Evolutionary conservation across 192 early-diverging fungal species (phyloP).

Genomic region (Rhizophagus sp.): DNA sequence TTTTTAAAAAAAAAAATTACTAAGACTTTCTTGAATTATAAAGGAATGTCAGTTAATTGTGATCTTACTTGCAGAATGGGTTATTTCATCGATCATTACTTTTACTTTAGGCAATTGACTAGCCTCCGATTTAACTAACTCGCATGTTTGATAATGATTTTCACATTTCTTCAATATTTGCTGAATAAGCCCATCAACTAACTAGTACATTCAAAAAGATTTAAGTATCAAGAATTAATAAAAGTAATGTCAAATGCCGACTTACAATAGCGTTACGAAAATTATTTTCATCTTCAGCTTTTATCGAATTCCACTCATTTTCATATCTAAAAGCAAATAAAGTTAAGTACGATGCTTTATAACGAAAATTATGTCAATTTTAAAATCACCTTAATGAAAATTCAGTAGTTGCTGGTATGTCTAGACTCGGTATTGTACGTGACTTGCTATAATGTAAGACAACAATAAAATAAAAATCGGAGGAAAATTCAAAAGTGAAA

Average conservation of each 20-base stretch:
- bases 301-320: slow-evolving; percentile 16
- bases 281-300: slow-evolving; percentile 14
- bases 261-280: slow-evolving; percentile 27
- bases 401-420: slow-evolving; percentile 18
- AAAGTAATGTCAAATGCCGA: background rate
- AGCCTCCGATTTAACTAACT: slow-evolving; percentile 23
- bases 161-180: slow-evolving; percentile 18
- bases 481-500: background rate
- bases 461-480: background rate
- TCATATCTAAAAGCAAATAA: slow-evolving; percentile 22
- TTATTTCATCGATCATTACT: slow-evolving; percentile 17
- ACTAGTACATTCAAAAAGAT: slow-evolving; percentile 11
- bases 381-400: slow-evolving; percentile 7
- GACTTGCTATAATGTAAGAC: background rate
- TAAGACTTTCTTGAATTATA: background rate
- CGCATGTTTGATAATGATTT: slow-evolving; percentile 24
- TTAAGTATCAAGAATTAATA: background rate
- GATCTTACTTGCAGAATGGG: slow-evolving; percentile 11
- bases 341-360: background rate
- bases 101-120: slow-evolving; percentile 25
- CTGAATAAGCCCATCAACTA: slow-evolving; percentile 16
- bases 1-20: background rate
- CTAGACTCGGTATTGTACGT: background rate
- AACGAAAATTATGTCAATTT: no score
- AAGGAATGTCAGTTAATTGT: background rate